phyloP scores from a whole-genome alignment of 495 filamentous ascomycete species.

The Aspergillus diversus region DNA sequence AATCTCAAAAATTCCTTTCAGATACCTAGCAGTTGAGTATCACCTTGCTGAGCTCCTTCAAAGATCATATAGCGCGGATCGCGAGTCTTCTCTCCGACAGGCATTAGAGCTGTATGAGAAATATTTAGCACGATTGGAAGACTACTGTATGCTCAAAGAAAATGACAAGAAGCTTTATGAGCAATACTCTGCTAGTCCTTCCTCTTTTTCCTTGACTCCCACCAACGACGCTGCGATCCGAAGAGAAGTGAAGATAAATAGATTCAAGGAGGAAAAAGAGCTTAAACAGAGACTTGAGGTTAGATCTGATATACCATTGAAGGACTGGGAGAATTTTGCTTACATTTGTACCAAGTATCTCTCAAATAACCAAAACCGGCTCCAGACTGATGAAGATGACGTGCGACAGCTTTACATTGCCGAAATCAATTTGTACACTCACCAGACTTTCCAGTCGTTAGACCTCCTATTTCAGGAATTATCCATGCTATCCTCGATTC shows the following conservation, averaged over 20 bases:
- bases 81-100: constrained; percentile 63
- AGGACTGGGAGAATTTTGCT: constrained; percentile 23
- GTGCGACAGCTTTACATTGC: constrained; percentile 78
- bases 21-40: constrained; percentile 71
- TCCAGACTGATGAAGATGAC: constrained; percentile 75
- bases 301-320: constrained; percentile 14
- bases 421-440: constrained; percentile 68
- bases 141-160: constrained; percentile 71
- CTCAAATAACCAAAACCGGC: constrained; percentile 58
- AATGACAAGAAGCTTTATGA: constrained; percentile 73
- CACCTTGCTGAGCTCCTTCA: constrained; percentile 69
- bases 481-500: constrained; percentile 76
- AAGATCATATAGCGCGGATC: constrained; percentile 56
- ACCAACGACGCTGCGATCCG: constrained; percentile 71
- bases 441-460: constrained; percentile 82
- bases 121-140: constrained; percentile 75
- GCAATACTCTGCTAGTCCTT: constrained; percentile 66
- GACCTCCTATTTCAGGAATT: constrained; percentile 84
- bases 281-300: constrained; percentile 83
- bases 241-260: constrained; percentile 80
- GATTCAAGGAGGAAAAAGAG: constrained; percentile 85
- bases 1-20: constrained; percentile 32
- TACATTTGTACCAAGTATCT: constrained; percentile 53
- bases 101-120: constrained; percentile 72
- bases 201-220: constrained; percentile 69